Evolutionary conservation across 164 flowering plant species (phyloP).

Genomic region (Stephania cephalantha): DNA sequence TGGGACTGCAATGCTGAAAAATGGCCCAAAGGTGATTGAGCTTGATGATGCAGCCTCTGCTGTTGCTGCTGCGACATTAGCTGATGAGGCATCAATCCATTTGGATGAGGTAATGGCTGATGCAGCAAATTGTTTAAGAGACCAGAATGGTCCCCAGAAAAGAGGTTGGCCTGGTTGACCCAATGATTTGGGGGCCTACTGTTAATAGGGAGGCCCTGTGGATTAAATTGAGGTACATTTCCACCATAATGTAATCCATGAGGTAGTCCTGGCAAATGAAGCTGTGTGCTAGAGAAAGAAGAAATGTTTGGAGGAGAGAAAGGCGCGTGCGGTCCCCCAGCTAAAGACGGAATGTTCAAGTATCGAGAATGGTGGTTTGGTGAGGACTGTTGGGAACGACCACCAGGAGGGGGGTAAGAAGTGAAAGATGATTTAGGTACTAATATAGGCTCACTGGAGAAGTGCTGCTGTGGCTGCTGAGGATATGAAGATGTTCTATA

Average conservation of each 20-base stretch:
- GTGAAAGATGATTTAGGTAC: constrained; percentile 57
- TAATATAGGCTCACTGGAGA: constrained; percentile 59
- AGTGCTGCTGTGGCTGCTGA: constrained; percentile 40
- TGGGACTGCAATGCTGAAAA: constrained; percentile 63
- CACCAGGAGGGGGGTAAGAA: constrained; percentile 77
- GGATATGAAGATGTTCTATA: constrained; percentile 88
- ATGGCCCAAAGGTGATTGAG: constrained; percentile 56
- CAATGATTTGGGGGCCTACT: constrained; percentile 49
- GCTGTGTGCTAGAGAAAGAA: constrained; percentile 48
- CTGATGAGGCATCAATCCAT: constrained; percentile 56
- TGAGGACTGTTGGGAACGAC: constrained; percentile 49
- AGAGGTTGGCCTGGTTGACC: constrained; percentile 10
- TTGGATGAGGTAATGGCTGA: constrained; percentile 53
- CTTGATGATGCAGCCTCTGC: constrained; percentile 51
- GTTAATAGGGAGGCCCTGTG: constrained; percentile 42
- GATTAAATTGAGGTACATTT: constrained; percentile 35
- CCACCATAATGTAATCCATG: constrained; percentile 51
- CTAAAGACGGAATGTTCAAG: constrained; percentile 29
- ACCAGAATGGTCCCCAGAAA: constrained; percentile 41
- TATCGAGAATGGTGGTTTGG: constrained; percentile 40
- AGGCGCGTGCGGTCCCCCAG: constrained; percentile 43
- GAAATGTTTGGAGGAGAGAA: constrained; percentile 47
- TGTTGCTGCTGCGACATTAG: constrained; percentile 46
- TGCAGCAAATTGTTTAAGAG: constrained; percentile 39
- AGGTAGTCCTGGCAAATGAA: constrained; percentile 51